Percentiles rank a stretch among this genome's conserved stretches.
These are phyloP conservation scores for Leishmania guyanensis DNA, from an alignment of 208 protist genomes.

Conservation along the genomic window DNA sequence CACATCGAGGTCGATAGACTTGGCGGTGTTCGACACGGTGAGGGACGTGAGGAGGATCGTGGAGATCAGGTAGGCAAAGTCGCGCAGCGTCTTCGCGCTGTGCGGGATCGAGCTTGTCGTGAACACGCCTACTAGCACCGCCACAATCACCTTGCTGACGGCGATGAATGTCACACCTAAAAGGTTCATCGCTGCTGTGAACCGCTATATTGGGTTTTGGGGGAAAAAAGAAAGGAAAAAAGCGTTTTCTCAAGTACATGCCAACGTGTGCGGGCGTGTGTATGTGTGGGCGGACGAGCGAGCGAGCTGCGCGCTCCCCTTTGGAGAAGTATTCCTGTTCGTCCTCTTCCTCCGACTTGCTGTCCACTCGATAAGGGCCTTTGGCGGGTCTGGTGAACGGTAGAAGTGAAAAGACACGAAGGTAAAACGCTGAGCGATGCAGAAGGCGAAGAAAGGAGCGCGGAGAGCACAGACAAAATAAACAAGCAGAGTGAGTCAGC, in stretches of 20 bases:
- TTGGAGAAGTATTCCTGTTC: background rate
- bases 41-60: slow-evolving; percentile 65
- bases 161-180: slow-evolving; percentile 69
- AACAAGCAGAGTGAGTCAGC: no score
- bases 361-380: background rate
- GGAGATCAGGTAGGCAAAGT: slow-evolving; percentile 75
- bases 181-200: slow-evolving; percentile 39
- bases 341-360: background rate
- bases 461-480: no score
- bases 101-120: slow-evolving; percentile 60
- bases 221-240: background rate
- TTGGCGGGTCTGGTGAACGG: no score
- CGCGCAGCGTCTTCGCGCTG: slow-evolving; percentile 45
- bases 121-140: slow-evolving; percentile 69
- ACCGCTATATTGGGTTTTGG: background rate
- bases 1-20: slow-evolving; percentile 25
- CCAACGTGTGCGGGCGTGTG: background rate
- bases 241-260: background rate
- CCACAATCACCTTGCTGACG: slow-evolving; percentile 75
- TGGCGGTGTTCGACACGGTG: slow-evolving; percentile 66
- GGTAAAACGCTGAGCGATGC: background rate
- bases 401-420: no score
- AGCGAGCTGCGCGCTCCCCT: background rate
- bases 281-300: background rate
- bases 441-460: background rate